phyloP scores from a whole-genome alignment of 192 early-diverging fungal species.

The Polychytrium aggregatum region DNA sequence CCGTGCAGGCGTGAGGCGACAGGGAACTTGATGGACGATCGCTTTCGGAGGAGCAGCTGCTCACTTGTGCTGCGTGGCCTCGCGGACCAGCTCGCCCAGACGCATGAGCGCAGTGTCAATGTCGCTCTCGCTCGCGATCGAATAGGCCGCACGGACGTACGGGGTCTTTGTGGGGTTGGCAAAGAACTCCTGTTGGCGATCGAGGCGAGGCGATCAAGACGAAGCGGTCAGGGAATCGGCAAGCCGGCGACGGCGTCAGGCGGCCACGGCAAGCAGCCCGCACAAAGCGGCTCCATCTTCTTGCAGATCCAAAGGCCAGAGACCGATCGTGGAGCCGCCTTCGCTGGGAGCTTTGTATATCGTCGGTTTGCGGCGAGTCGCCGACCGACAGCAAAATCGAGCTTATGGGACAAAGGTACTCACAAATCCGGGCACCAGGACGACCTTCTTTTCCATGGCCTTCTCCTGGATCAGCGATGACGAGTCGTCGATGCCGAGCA shows the following conservation, averaged over 20 bases:
- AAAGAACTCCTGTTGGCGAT: constrained; percentile 29
- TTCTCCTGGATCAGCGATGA: constrained; percentile 30
- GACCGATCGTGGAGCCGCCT: background rate
- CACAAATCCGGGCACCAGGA: constrained; percentile 44
- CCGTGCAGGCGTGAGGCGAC: too few species aligned
- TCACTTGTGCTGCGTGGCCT: constrained; percentile 5
- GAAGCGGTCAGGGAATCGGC: background rate
- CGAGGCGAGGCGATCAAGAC: background rate
- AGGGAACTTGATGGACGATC: too few species aligned
- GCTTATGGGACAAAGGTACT: constrained; percentile 3
- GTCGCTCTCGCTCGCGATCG: constrained; percentile 25
- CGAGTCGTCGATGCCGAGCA: constrained; percentile 28
- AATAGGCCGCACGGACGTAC: constrained; percentile 39
- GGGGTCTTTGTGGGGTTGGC: constrained; percentile 31
- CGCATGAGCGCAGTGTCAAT: constrained; percentile 32
- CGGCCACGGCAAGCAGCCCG: background rate
- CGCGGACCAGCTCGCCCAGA: constrained; percentile 21
- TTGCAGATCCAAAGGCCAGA: background rate
- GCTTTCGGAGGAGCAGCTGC: too few species aligned
- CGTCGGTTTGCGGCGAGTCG: too few species aligned
- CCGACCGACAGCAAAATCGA: too few species aligned
- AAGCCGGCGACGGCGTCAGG: background rate
- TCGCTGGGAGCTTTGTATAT: background rate
- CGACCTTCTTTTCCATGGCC: constrained; percentile 39
- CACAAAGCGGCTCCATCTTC: background rate